Evolutionary conservation across 2,329 filamentous ascomycete genomes (phyloP).

Genomic region (Decorospora gaudefroyi): DNA sequence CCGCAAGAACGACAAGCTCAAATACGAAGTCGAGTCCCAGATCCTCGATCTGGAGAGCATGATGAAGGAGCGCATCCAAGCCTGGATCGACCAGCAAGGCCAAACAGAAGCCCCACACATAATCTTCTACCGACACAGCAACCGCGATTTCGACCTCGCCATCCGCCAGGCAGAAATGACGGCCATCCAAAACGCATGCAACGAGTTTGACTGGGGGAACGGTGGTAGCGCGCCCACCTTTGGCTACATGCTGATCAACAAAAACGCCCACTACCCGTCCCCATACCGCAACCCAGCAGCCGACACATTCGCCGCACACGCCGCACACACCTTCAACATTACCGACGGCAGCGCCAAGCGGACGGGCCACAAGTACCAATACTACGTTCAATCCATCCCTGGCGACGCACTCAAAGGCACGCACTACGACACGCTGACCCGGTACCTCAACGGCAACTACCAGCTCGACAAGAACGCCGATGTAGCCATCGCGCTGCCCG

Average conservation of each 20-base stretch:
- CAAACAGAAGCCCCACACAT: not conserved
- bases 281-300: not conserved
- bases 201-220: not conserved
- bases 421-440: not conserved
- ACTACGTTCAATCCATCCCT: not conserved
- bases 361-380: slow-evolving; percentile 3
- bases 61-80: slow-evolving; percentile 6
- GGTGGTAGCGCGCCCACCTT: not conserved
- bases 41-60: slow-evolving; percentile 2
- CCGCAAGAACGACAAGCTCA: not conserved
- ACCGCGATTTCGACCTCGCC: not conserved
- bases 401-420: not conserved
- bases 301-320: not conserved
- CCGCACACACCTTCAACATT: not conserved
- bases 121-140: slow-evolving; percentile 5
- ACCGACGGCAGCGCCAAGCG: not conserved
- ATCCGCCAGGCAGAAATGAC: not conserved
- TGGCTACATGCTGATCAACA: slow-evolving; percentile 2
- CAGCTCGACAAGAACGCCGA: slow-evolving; percentile 2
- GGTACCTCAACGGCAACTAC: not conserved
- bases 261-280: not conserved
- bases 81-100: not conserved
- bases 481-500: slow-evolving; percentile 3
- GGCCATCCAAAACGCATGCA: not conserved
- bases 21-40: not conserved